phyloP scores from a whole-genome alignment of 2,329 filamentous ascomycete species.

The Sordariomycetes sp. region DNA sequence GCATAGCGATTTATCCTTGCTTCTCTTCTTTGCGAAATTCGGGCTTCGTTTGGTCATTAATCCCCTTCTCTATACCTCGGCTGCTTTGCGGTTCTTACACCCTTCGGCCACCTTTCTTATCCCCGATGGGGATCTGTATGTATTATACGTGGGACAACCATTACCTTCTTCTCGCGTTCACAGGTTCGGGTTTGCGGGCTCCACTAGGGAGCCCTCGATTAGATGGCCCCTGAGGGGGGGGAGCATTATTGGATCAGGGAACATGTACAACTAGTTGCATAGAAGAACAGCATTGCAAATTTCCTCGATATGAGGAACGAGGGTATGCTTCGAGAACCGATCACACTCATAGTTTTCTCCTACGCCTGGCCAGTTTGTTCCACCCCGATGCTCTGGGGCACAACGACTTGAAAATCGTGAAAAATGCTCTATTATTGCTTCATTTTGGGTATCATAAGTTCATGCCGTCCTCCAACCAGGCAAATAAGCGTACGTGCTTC shows the following conservation, averaged over 20 bases:
- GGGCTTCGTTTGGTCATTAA: too few relatives aligned
- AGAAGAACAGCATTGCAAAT: neutral
- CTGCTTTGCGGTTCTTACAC: neutral
- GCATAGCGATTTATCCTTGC: conserved; percentile 1
- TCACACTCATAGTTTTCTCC: neutral
- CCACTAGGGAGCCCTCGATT: too few relatives aligned
- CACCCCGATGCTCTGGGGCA: neutral
- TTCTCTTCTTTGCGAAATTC: neutral
- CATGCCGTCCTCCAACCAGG: neutral
- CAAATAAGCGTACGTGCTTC: too few relatives aligned
- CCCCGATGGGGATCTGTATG: too few relatives aligned
- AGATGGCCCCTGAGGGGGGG: too few relatives aligned
- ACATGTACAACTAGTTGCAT: neutral
- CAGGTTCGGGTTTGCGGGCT: too few relatives aligned
- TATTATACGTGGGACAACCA: neutral
- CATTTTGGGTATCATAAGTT: neutral
- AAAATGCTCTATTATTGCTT: neutral
- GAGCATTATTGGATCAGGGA: neutral
- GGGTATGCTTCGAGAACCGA: neutral
- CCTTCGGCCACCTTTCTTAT: neutral
- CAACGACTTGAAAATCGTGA: neutral
- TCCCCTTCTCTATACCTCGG: neutral
- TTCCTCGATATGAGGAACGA: too few relatives aligned
- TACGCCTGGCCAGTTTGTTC: neutral
- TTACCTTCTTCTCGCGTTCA: neutral